Evolutionary conservation across 1,139 yeast genomes (phyloP).

Genomic region (Yamadazyma spencermartinsiae): DNA sequence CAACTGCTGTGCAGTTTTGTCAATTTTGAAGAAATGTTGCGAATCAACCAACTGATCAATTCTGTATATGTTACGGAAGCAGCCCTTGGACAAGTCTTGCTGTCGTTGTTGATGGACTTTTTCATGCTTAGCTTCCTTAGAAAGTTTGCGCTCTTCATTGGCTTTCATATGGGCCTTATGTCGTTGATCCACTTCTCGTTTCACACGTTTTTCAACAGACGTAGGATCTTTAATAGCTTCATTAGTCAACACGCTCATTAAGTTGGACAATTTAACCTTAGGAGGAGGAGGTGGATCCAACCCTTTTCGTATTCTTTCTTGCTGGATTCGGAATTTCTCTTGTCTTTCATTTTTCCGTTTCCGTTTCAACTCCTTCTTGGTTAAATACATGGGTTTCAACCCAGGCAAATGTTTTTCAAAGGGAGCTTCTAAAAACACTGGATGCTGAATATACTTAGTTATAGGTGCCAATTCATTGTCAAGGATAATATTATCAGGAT

Average conservation of each 20-base stretch:
- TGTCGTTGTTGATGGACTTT: slow-evolving; percentile 51
- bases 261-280: slow-evolving; percentile 76
- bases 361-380: slow-evolving; percentile 76
- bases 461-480: slow-evolving; percentile 51
- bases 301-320: slow-evolving; percentile 78
- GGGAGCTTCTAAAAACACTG: slow-evolving; percentile 63
- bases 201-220: slow-evolving; percentile 71
- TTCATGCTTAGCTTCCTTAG: slow-evolving; percentile 54
- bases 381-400: slow-evolving; percentile 56
- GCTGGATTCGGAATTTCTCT: slow-evolving; percentile 63
- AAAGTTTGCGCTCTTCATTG: slow-evolving; percentile 64
- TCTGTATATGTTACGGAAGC: slow-evolving; percentile 58
- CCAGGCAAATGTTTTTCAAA: slow-evolving; percentile 46
- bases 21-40: slow-evolving; percentile 70
- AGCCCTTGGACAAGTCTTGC: slow-evolving; percentile 47
- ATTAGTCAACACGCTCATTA: slow-evolving; percentile 82
- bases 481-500: slow-evolving; percentile 19
- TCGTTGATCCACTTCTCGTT: slow-evolving; percentile 67
- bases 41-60: slow-evolving; percentile 58
- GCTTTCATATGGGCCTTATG: slow-evolving; percentile 55
- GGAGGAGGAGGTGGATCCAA: slow-evolving; percentile 88
- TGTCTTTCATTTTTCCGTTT: slow-evolving; percentile 72
- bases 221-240: slow-evolving; percentile 94
- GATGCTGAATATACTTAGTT: slow-evolving; percentile 75
- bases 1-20: slow-evolving; percentile 75